These are phyloP conservation scores for Drechslerella stenobrocha DNA, from an alignment of 2,329 filamentous ascomycete species.

Conservation along the genomic window DNA sequence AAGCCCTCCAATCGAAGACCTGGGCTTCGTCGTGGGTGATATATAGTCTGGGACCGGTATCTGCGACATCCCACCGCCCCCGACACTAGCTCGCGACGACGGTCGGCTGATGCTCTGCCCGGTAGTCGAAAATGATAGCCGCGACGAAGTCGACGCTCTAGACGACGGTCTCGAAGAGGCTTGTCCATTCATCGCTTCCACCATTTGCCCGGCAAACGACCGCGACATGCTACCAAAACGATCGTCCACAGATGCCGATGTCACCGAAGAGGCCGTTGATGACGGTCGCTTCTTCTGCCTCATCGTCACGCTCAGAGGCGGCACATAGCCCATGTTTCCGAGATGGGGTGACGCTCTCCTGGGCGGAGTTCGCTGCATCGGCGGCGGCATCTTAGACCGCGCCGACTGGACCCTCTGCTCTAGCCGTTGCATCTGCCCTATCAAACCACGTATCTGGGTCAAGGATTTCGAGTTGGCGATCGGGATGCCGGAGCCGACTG, in stretches of 20 bases:
- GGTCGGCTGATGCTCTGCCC: conserved; percentile 38
- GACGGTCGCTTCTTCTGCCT: conserved; percentile 49
- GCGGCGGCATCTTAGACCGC: conserved; percentile 85
- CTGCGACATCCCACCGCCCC: conserved; percentile 18
- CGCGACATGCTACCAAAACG: conserved; percentile 36
- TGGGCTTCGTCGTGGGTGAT: conserved; percentile 19
- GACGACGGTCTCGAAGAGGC: conserved; percentile 36
- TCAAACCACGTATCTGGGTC: conserved; percentile 88
- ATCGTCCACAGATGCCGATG: conserved; percentile 44
- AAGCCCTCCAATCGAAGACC: conserved; percentile 38
- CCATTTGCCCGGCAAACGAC: conserved; percentile 43
- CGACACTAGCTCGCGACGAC: conserved; percentile 29
- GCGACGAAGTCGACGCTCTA: conserved; percentile 36
- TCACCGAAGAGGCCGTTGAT: conserved; percentile 51
- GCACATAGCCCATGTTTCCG: conserved; percentile 38
- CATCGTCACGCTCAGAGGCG: conserved; percentile 44
- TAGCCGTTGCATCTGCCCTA: conserved; percentile 94
- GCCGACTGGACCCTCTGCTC: conserved; percentile 91
- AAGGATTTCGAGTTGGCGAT: conserved; percentile 70
- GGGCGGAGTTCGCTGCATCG: conserved; percentile 77
- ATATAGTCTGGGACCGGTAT: conserved; percentile 38
- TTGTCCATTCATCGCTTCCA: conserved; percentile 23
- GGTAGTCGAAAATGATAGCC: conserved; percentile 28
- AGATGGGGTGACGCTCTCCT: conserved; percentile 57
- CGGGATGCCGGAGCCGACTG: conserved; percentile 57